Evolutionary conservation across 306 rosid species (phyloP), one percentile per base, ranked within the genome.

Genomic region (Vigna radiata): DNA sequence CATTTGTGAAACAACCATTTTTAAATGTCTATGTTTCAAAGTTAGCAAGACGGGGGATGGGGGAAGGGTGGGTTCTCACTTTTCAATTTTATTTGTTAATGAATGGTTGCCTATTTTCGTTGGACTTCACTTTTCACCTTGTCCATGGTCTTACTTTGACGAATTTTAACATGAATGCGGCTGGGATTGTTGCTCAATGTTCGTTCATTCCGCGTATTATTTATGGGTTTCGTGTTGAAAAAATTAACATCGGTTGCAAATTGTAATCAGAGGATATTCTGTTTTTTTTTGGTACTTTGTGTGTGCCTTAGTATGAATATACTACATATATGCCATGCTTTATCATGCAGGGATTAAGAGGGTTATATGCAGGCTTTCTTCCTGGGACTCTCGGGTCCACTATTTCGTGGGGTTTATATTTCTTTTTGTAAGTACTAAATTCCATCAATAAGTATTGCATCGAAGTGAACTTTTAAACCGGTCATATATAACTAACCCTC

Each of bases 351-450:
- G 96, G 97, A 46, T 62, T 90, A 75, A 85, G 96, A 83, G 99
- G 96, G 56, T 89, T 95, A 46, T 95, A 95, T 77, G 94, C 99
- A 6, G 97, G 99, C 72, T 92, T 92, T 83, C 82, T 79, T 88
- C 97, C 99, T 19, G 91, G 96, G 48, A 96, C 92, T 84, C 78
- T 90, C 48, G 99, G 97, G 27, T 95, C 97, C 44, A 88, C 92
- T 52, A 85, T 89, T 82, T 95, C 97, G 8, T 95, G 97, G 99
- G 90, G 90, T 63, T 80, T 95, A 82, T 95, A 92, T 83, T 95
- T 95, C 88, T 90, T 88, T 82, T 91, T 92, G 99, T 92, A 86
- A 87, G 98, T 90, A 71, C 31, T 74, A 79, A 69, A 4, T 56
- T 70, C 47, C 74, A 76, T 19, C 64, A 33, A 15, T 19, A 39